phyloP scores from a whole-genome alignment of 306 rosid species.

The Vachellia collinsii region DNA sequence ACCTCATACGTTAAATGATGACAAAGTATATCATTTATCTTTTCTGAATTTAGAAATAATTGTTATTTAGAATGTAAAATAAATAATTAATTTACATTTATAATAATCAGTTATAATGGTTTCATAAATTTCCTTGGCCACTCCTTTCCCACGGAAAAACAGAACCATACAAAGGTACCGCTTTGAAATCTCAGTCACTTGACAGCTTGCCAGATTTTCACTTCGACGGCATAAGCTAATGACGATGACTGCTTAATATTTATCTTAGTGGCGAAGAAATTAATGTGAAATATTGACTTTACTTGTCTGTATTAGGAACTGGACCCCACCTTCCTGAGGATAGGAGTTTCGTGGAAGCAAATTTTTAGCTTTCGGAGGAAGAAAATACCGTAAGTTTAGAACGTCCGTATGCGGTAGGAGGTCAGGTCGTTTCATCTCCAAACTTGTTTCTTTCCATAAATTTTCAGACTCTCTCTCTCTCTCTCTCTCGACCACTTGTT shows the following conservation, averaged over 20 bases:
- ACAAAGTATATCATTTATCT: neutral
- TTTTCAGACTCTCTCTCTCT: neutral
- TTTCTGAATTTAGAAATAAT: neutral
- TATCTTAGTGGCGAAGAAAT: neutral
- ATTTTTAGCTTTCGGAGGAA: neutral
- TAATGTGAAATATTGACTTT: neutral
- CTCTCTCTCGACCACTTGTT: neutral
- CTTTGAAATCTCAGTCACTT: neutral
- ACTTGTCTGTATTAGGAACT: neutral
- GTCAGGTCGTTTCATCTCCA: neutral
- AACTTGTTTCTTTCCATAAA: neutral
- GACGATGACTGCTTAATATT: neutral
- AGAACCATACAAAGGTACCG: neutral
- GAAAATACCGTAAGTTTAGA: neutral
- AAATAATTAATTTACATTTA: no score
- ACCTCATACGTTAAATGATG: neutral
- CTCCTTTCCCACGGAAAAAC: neutral
- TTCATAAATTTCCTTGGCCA: neutral
- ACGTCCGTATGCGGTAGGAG: neutral
- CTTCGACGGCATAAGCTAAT: no score
- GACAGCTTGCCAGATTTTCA: neutral
- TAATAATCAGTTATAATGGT: no score
- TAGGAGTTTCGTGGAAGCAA: neutral
- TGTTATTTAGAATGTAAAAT: no score
- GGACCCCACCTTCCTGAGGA: neutral